Percentiles rank a stretch among this genome's conserved stretches.
Conservation (phyloP, 2,329 filamentous ascomycete genomes). For the Stachybotrys echinatus region DNA sequence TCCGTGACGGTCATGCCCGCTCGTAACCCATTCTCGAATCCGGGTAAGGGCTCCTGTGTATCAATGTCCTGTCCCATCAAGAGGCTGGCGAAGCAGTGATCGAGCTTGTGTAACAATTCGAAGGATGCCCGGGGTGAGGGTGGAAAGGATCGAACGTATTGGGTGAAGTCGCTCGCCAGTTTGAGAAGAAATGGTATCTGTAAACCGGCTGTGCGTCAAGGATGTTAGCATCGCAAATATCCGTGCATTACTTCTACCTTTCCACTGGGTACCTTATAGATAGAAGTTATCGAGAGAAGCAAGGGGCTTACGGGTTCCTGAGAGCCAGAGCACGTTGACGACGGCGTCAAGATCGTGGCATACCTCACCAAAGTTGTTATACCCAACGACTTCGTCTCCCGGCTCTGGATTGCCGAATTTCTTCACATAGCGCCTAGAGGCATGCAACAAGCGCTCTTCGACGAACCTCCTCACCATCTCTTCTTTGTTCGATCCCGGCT, state of each 20-base stretch:
- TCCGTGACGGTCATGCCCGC: constrained; percentile 73
- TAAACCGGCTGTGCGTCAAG: constrained; percentile 53
- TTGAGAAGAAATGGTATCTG: constrained; percentile 82
- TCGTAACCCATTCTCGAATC: constrained; percentile 56
- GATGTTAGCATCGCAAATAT: neutral
- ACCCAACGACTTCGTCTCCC: constrained; percentile 45
- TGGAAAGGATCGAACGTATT: constrained; percentile 68
- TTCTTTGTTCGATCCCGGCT: constrained; percentile 54
- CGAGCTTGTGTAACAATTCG: constrained; percentile 67
- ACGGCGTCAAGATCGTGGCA: constrained; percentile 69
- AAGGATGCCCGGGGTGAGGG: constrained; percentile 60
- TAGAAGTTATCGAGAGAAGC: neutral
- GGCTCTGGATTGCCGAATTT: constrained; percentile 44
- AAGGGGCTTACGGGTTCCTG: constrained; percentile 67
- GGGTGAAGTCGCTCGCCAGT: constrained; percentile 66
- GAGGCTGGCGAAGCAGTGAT: constrained; percentile 76
- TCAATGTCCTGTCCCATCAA: constrained; percentile 62
- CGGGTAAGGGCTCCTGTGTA: constrained; percentile 60
- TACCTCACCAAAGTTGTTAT: constrained; percentile 61
- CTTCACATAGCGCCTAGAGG: constrained; percentile 56
- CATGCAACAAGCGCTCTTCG: constrained; percentile 45
- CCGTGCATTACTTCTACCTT: neutral
- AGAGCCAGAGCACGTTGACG: constrained; percentile 79
- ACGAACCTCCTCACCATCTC: constrained; percentile 54
- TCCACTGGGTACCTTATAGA: neutral